A percentile compares a stretch with the other conserved stretches of the same genome.
Conservation (phyloP, 192 early-diverging fungal species). For the Rhizophagus sp. region DNA sequence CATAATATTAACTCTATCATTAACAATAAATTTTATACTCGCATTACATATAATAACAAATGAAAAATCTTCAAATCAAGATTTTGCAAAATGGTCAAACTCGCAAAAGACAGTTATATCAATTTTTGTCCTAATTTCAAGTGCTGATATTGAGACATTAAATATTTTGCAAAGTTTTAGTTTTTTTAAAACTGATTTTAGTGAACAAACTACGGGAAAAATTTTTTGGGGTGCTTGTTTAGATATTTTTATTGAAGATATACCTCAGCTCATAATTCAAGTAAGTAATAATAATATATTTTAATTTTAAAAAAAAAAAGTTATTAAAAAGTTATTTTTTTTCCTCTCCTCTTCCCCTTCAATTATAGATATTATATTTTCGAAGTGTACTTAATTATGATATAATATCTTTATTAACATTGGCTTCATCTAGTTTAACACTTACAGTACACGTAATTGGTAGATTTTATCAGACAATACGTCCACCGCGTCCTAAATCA, state of each 20-base stretch:
- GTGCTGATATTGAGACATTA: background rate
- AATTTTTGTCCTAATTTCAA: background rate
- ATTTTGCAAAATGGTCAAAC: conserved; percentile 1
- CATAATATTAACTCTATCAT: background rate
- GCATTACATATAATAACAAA: background rate
- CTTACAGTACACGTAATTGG: conserved; percentile 1
- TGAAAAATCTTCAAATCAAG: background rate
- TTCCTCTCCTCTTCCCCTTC: background rate
- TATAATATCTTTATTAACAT: conserved; percentile 5
- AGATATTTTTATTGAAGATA: conserved; percentile 21
- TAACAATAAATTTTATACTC: background rate
- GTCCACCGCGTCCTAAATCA: background rate
- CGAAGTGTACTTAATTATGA: background rate
- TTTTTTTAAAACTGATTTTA: background rate
- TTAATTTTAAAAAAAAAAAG: background rate
- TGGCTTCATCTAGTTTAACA: background rate
- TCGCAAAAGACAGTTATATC: background rate
- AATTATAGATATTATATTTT: conserved; percentile 14
- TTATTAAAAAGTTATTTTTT: too few species aligned
- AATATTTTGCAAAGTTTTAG: background rate
- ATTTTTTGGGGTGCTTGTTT: conserved; percentile 16
- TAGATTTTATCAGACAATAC: background rate
- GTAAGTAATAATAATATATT: background rate
- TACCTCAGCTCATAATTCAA: conserved; percentile 20
- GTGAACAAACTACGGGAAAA: background rate